Conservation (phyloP, 345 rosid genomes). For the Chamaenerion angustifolium region DNA sequence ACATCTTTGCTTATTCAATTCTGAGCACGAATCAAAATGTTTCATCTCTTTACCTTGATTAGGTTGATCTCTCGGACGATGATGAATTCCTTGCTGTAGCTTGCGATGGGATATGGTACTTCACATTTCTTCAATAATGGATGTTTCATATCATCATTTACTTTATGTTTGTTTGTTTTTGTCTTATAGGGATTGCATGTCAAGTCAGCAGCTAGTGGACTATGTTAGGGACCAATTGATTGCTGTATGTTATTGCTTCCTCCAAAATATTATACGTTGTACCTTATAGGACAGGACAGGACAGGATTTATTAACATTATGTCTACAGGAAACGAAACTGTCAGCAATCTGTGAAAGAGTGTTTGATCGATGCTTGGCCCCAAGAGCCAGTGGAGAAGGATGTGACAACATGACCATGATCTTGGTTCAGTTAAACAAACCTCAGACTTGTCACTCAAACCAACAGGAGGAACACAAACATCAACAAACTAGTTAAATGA, state of each 20-base stretch:
- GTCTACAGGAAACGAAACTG: constrained; percentile 73
- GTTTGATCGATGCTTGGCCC: constrained; percentile 77
- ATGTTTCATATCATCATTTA: too few relatives aligned
- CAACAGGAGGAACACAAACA: too few relatives aligned
- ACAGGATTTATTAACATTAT: background rate
- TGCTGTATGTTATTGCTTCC: constrained; percentile 22
- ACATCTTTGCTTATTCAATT: background rate
- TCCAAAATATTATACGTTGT: too few relatives aligned
- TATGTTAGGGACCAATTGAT: constrained; percentile 62
- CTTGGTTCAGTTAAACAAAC: constrained; percentile 79
- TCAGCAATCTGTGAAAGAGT: constrained; percentile 78
- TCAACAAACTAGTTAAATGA: too few relatives aligned
- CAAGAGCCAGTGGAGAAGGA: constrained; percentile 79
- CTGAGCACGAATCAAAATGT: background rate
- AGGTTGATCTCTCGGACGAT: constrained; percentile 92
- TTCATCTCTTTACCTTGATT: constrained; percentile 6
- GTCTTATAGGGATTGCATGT: constrained; percentile 74
- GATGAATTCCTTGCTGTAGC: constrained; percentile 91
- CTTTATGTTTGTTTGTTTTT: too few relatives aligned
- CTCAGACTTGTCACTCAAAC: background rate
- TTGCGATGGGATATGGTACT: constrained; percentile 93
- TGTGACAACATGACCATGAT: constrained; percentile 99
- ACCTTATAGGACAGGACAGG: background rate
- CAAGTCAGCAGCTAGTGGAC: constrained; percentile 93
- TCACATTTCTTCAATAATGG: background rate